Base-by-base conservation (phyloP, 495 filamentous ascomycete species). In the Cercophora scortea region DNA sequence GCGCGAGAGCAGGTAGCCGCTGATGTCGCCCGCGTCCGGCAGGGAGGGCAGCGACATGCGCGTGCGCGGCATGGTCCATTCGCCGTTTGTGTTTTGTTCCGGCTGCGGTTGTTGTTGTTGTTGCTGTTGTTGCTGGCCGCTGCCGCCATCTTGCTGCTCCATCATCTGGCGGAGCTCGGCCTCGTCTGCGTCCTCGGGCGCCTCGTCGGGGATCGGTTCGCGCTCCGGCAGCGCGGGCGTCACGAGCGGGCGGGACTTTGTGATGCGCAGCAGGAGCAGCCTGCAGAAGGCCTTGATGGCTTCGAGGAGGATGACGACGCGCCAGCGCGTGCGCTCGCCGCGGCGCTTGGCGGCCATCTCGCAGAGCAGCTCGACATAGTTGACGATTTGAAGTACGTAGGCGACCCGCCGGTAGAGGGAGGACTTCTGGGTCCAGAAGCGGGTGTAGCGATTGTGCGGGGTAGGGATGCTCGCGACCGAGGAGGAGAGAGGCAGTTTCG, bases 31-130 rank as follows among this genome's bases (percentile, higher is more conserved):
- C 8, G 85, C 80, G 47, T 83, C 82, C 1, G 93, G 93, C 18
- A 98, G 75, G 38, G 76, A 81, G 0, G 94, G 91, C 34, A 98
- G 79, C 8, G 79, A 83, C 45, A 95, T 72, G 8, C 89, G 89
- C 0, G 93, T 98, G 56, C 93, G 82, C 32, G 91, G 91, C 93
- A 98, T 98, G n/a, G 79, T 86, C 87, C 91, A 98, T 60, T 79
- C 82, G 46, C 76, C 74, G 47, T 78, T 58, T 13, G 19, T 33
- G 11, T 18, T 10, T 25, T 10, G 9, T 6, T 19, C 18, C 1
- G 32, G 45, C 3, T 25, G 41, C 39, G 43, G 15, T 38, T 36
- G 32, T 42, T 42, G 39, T 44, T n/a, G 42, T 32, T 40, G 4
- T 8, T 47, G 34, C 13, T 50, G 61, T 42, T 40, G 51, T 41